Evolutionary conservation across 208 protist species (phyloP).

Genomic region (Strigomonas culicis): DNA sequence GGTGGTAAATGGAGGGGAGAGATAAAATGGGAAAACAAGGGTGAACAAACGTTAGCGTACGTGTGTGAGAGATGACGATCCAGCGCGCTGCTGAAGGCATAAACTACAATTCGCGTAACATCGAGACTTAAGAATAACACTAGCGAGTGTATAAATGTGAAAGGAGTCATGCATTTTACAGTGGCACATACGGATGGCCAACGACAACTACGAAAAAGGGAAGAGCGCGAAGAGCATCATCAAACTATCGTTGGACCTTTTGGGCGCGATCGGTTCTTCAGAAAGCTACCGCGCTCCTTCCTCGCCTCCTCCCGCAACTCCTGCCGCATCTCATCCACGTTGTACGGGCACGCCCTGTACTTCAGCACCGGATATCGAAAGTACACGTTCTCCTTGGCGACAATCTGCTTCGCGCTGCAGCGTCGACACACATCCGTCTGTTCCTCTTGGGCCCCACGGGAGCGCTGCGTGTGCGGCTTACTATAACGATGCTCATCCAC

Average conservation of each 20-base stretch:
- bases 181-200: no score
- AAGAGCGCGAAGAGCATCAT: no score
- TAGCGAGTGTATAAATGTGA: no score
- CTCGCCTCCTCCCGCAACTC: slow-evolving; percentile 40
- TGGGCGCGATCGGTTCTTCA: not conserved
- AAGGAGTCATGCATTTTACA: no score
- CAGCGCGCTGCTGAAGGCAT: no score
- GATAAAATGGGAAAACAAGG: not conserved
- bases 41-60: not conserved
- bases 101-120: no score
- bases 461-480: no score
- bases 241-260: slow-evolving; percentile 4
- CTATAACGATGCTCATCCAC: not conserved
- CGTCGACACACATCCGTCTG: slow-evolving; percentile 47
- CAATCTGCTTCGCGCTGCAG: slow-evolving; percentile 69
- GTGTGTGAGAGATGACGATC: no score
- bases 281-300: not conserved
- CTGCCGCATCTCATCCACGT: slow-evolving; percentile 72
- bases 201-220: no score
- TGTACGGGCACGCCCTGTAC: slow-evolving; percentile 82
- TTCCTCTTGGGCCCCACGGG: not conserved
- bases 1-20: not conserved
- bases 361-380: slow-evolving; percentile 87
- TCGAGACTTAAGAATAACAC: no score
- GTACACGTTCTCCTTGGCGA: slow-evolving; percentile 82